Evolutionary conservation across 108 stramenopile species (phyloP), one percentile per base, ranked within the genome.

Genomic region (Tribonema minus): DNA sequence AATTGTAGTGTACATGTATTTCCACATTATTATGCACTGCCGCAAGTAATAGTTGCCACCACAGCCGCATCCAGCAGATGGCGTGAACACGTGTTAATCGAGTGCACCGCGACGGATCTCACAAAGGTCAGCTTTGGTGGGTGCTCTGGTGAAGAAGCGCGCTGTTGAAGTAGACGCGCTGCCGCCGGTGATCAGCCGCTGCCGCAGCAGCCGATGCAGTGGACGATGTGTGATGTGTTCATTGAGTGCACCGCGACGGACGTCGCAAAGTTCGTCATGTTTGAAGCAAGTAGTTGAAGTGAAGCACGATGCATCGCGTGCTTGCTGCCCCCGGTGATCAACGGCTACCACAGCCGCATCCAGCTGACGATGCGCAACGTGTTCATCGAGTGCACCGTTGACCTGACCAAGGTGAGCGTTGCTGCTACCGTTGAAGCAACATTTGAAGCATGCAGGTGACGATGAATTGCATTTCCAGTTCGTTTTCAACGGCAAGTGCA

Each of bases 171-270:
- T 99, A 37, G 74, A 98, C 32, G 94, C 94, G 34, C 85, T 99
- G 54, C 98, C 98, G 15, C 98, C 98, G 58, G 94, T 99, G 70
- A 99, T 99, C 88, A 99, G 98, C 85, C 94, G 96, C 26, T 61
- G 69, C 61, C 90, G 94, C 63, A 89, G 88, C 78, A 91, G 93
- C 67, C n/a, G n/a, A 97, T 98, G 81, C 91, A 90, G 2, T 73
- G 94, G 68, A 71, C 90, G 67, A 99, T 96, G 60, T 94, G 87
- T 58, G 92, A 99, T 81, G 94, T 99, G 37, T 97, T 99, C 80
- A 95, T 99, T 40, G 98, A 99, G 80, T 98, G 96, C 86, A 99
- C 98, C 1, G 98, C 95, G 31, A 98, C 96, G 4, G 98, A 99
- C 73, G 58, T 93, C 58, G 95, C 96, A 83, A 99, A 99, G 90